Evolutionary conservation across 1,139 yeast species (phyloP).

Genomic region (Kodamaea ohmeri): DNA sequence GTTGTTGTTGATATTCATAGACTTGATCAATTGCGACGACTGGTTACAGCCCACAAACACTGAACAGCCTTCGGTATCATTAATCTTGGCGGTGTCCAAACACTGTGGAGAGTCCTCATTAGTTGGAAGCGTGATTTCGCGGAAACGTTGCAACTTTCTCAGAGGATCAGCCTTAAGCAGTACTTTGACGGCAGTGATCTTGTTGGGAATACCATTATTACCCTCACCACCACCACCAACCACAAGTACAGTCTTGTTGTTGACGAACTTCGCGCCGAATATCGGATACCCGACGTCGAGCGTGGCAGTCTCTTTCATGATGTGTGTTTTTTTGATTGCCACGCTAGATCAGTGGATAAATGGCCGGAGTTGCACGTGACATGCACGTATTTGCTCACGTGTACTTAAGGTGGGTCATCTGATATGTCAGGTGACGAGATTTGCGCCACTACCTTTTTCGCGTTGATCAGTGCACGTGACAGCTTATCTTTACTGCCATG

Average conservation of each 20-base stretch:
- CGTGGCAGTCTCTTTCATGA: slow-evolving; percentile 20
- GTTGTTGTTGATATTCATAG: slow-evolving; percentile 66
- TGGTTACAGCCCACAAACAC: slow-evolving; percentile 78
- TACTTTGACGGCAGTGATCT: slow-evolving; percentile 66
- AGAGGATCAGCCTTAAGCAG: slow-evolving; percentile 52
- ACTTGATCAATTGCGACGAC: slow-evolving; percentile 50
- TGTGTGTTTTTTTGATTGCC: slow-evolving; percentile 8
- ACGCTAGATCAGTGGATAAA: background rate
- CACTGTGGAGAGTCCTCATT: slow-evolving; percentile 78
- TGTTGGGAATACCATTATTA: slow-evolving; percentile 81
- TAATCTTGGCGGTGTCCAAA: slow-evolving; percentile 46
- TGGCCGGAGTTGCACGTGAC: no score
- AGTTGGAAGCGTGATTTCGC: slow-evolving; percentile 60
- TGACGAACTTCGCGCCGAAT: slow-evolving; percentile 70
- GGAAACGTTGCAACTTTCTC: slow-evolving; percentile 54
- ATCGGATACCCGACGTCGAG: slow-evolving; percentile 76
- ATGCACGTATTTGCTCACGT: no score
- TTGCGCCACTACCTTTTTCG: no score
- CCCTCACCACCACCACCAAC: slow-evolving; percentile 98
- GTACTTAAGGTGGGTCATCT: no score
- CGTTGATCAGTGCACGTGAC: no score
- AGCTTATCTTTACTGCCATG: background rate
- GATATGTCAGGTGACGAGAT: no score
- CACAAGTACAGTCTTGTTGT: slow-evolving; percentile 60
- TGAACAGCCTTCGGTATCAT: slow-evolving; percentile 36